Evolutionary conservation across 2,329 filamentous ascomycete genomes (phyloP).

Genomic region (Aschersonia sp.): DNA sequence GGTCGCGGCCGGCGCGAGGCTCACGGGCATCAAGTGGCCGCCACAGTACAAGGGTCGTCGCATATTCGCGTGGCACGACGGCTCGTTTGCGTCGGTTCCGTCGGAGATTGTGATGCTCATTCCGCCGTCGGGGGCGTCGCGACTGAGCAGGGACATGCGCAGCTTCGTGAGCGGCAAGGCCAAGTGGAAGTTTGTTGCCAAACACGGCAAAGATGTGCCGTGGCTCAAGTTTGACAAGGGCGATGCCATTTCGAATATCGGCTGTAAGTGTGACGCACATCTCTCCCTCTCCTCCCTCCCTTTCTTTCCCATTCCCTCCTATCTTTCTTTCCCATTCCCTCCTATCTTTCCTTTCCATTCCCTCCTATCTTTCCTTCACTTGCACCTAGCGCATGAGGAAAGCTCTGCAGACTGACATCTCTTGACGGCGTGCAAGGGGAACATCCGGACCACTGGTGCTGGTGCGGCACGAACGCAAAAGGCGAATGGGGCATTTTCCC

Average conservation of each 20-base stretch:
- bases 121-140: slow-evolving; percentile 22
- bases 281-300: not conserved
- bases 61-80: slow-evolving; percentile 42
- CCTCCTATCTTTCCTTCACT: no score
- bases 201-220: slow-evolving; percentile 24
- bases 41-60: slow-evolving; percentile 37
- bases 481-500: slow-evolving; percentile 39
- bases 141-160: slow-evolving; percentile 29
- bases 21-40: slow-evolving; percentile 37
- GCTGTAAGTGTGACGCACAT: slow-evolving; percentile 24
- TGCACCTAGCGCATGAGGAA: no score
- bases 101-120: slow-evolving; percentile 32
- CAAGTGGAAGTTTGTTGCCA: slow-evolving; percentile 37
- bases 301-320: not conserved
- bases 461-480: slow-evolving; percentile 35
- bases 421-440: slow-evolving; percentile 17
- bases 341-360: no score
- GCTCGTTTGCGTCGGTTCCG: slow-evolving; percentile 32
- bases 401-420: slow-evolving; percentile 1
- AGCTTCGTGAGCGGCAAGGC: slow-evolving; percentile 32
- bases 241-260: slow-evolving; percentile 52
- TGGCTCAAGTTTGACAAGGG: slow-evolving; percentile 50
- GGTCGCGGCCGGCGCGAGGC: slow-evolving; percentile 29
- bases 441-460: slow-evolving; percentile 38
- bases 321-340: not conserved